Base-by-base conservation (phyloP, 495 filamentous ascomycete genomes). In the Neurospora tetraspora region DNA sequence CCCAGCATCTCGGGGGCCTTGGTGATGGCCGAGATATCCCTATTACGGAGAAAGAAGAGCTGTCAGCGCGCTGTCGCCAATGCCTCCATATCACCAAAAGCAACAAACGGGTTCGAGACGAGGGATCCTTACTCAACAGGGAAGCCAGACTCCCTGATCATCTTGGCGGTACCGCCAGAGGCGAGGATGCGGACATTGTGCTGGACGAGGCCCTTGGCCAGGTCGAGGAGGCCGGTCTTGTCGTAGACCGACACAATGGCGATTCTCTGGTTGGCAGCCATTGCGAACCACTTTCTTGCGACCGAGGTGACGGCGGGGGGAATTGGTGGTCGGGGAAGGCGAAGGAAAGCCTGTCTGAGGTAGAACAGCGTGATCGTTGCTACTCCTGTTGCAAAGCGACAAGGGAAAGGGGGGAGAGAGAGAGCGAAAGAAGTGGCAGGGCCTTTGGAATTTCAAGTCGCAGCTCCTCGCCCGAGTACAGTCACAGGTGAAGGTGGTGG, bases 1-100 rank as follows among this genome's bases (percentile, higher is more conserved):
- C 91, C 90, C 39, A 99, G 90, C 91, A 99, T 98, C 86, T 98
- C 96, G 40, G 96, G 96, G n/a, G 95, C 93, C 80, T 97, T 92
- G 39, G 96, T 99, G 82, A 99, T 98, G 79, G 93, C 93, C 72
- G 94, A 97, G 75, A 99, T 92, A 84, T 99, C 96, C 83, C 93
- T 96, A 75, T 77, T 59, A 74, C 70, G 23, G 18, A 59, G 10
- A 76, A 43, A 65, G 69, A 40, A 43, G 40, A 59, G n/a, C 18
- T 42, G 70, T 77, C 68, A 75, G 53, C 65, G 4, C 27, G 20
- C 14, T 65, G 18, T 37, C 68, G 39, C 36, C n/a, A n/a, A n/a
- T 42, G 31, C 36, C 16, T 47, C 27, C 27, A 45, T 5, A 14
- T 12, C 42, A 45, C 42, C 42, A 45, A 9, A 18, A 45, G 9